Percentiles rank a stretch among this genome's conserved stretches.
phyloP scores from a whole-genome alignment of 1,284 basidiomycete genomes.

The Trametes pubescens region DNA sequence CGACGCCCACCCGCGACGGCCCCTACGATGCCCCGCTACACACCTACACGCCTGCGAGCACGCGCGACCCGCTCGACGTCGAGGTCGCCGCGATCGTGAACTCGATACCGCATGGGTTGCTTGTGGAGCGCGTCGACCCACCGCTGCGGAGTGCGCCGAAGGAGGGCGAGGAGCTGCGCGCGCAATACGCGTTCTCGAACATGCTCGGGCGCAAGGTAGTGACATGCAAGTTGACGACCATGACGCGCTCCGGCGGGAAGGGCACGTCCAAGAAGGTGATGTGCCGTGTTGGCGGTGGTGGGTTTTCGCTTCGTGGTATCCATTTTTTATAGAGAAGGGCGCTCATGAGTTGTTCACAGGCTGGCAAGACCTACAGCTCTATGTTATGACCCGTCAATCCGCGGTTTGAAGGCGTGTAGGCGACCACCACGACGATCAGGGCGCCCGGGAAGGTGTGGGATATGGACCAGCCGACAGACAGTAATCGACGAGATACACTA shows the following conservation, averaged over 20 bases:
- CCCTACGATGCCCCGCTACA: constrained; percentile 52
- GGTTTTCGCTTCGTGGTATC: constrained; percentile 38
- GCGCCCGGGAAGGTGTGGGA: constrained; percentile 12
- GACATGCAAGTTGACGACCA: constrained; percentile 81
- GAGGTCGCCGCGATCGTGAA: constrained; percentile 83
- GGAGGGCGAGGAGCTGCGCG: constrained; percentile 81
- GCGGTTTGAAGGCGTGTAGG: constrained; percentile 36
- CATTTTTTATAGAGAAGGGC: not conserved
- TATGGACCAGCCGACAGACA: constrained; percentile 22
- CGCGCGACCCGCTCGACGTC: constrained; percentile 81
- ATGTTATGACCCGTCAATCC: constrained; percentile 72
- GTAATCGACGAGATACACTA: constrained; percentile 31
- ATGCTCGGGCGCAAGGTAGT: constrained; percentile 75
- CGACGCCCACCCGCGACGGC: constrained; percentile 62
- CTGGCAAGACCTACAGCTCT: constrained; percentile 87
- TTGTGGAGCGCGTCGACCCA: constrained; percentile 83
- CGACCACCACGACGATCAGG: constrained; percentile 5
- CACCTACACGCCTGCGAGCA: constrained; percentile 74
- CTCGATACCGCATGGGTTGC: constrained; percentile 74
- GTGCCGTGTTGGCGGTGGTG: constrained; percentile 85
- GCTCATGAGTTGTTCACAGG: constrained; percentile 51
- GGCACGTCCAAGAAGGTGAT: constrained; percentile 82
- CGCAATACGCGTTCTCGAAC: constrained; percentile 84
- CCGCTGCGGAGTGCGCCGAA: constrained; percentile 70
- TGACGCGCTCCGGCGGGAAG: constrained; percentile 66